Base-by-base conservation (phyloP, 2,329 filamentous ascomycete species). In the Alternaria gansuensis region DNA sequence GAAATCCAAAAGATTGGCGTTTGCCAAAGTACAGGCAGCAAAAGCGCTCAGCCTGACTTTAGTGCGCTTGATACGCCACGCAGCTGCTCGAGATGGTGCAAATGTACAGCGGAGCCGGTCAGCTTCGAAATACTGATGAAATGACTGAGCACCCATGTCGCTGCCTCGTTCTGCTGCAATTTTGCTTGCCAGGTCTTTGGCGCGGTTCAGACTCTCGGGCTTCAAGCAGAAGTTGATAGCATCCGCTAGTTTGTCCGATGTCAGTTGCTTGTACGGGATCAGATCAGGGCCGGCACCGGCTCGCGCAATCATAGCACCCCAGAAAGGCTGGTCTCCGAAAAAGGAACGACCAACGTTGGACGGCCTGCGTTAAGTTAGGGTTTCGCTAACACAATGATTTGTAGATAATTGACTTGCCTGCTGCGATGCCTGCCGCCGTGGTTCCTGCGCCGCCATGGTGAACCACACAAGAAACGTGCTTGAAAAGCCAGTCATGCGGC, bases 391-490 rank as follows among this genome's bases (percentile, higher is more conserved):
- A 14, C 4, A 8, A 14, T 14, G 17, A 8, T 23, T 7, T 5
- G 11, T 13, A 33, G 29, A 21, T 31, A 11, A 3, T 14, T 3
- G 8, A n/a, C 29, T 46, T 9, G 23, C 44, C 44, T n/a, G 44
- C 44, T 11, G 44, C 44, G 6, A 46, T 34, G 6, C 92, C 92
- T 0, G 91, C 90, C 0, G 92, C 91, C 0, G 91, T 93, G 3
- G 92, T 96, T 11, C 92, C 92, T 3, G 92, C 92, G 53, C 92
- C 92, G 14, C 92, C 92, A 62, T 96, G 92, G 70, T 96, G 92
- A 5, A 93, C 88, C 1, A 96, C 91, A 40, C 86, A 88, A 0
- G 90, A 88, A 2, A 95, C 91, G 39, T 84, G 87, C 62, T 90
- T 82, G 75, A 96, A 96, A 0, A 96, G 80, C 92, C 92, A 96